Evolutionary conservation across 2,329 filamentous ascomycete genomes (phyloP).

Genomic region (Aureobasidium sp.): DNA sequence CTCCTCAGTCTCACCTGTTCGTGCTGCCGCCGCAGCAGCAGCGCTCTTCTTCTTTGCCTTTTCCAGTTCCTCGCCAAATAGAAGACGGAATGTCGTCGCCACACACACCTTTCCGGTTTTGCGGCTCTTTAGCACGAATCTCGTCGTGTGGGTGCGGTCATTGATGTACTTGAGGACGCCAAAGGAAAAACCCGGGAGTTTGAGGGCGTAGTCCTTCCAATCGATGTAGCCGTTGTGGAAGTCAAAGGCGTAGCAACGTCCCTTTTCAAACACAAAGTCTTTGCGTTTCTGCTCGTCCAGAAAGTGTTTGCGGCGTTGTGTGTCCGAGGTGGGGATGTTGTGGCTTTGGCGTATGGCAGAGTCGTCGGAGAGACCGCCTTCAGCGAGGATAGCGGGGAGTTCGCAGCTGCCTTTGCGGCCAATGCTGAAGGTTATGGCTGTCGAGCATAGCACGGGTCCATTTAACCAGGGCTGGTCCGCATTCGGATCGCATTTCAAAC

Average conservation of each 20-base stretch:
- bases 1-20: not conserved
- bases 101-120: slow-evolving; percentile 33
- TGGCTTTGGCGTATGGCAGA: slow-evolving; percentile 22
- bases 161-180: slow-evolving; percentile 39
- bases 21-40: not conserved
- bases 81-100: slow-evolving; percentile 37
- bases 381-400: slow-evolving; percentile 23
- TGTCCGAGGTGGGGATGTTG: slow-evolving; percentile 30
- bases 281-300: slow-evolving; percentile 28
- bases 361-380: slow-evolving; percentile 35
- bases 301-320: slow-evolving; percentile 39
- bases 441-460: slow-evolving; percentile 44
- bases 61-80: slow-evolving; percentile 36
- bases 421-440: slow-evolving; percentile 13
- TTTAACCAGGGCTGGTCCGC: slow-evolving; percentile 81
- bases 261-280: slow-evolving; percentile 35
- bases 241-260: slow-evolving; percentile 35
- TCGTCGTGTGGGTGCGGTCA: slow-evolving; percentile 35
- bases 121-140: slow-evolving; percentile 38
- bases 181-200: slow-evolving; percentile 37
- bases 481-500: slow-evolving; percentile 79
- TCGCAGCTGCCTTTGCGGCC: slow-evolving; percentile 19
- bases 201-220: slow-evolving; percentile 37
- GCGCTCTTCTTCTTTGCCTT: slow-evolving; percentile 18
- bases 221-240: slow-evolving; percentile 43